Percentiles rank a stretch among this genome's conserved stretches.
Evolutionary conservation across 805 yeast species (phyloP).

Genomic region (Metschnikowia gelsemii): DNA sequence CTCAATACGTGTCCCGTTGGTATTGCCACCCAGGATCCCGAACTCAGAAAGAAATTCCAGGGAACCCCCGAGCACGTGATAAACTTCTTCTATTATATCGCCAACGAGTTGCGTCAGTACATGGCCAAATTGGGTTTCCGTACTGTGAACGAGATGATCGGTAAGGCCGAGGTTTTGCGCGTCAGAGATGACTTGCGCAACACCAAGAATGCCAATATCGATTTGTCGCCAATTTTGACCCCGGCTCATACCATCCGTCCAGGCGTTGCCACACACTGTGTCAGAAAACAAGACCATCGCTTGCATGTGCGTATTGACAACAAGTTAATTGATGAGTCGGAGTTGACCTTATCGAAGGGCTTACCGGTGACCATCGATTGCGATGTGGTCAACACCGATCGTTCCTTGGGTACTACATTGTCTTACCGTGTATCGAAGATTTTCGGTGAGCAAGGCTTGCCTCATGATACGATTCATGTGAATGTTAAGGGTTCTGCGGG

Average conservation of each 20-base stretch:
- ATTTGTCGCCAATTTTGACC: slow-evolving; percentile 87
- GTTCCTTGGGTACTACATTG: slow-evolving; percentile 92
- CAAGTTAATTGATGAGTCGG: slow-evolving; percentile 94
- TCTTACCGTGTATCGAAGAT: slow-evolving; percentile 91
- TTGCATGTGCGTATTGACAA: slow-evolving; percentile 92
- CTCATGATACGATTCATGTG: slow-evolving; percentile 94
- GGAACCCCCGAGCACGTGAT: slow-evolving; percentile 99
- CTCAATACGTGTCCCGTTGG: slow-evolving; percentile 96
- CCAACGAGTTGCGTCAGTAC: slow-evolving; percentile 85
- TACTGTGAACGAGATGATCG: slow-evolving; percentile 96
- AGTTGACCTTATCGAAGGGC: slow-evolving; percentile 93
- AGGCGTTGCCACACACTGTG: slow-evolving; percentile 91
- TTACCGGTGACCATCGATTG: slow-evolving; percentile 93
- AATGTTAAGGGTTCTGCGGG: slow-evolving; percentile 93
- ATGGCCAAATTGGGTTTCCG: slow-evolving; percentile 97
- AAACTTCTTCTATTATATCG: slow-evolving; percentile 92
- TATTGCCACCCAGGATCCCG: slow-evolving; percentile 98
- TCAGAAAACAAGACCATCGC: slow-evolving; percentile 90
- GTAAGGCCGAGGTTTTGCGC: slow-evolving; percentile 86
- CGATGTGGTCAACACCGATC: slow-evolving; percentile 91
- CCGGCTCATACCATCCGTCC: slow-evolving; percentile 97
- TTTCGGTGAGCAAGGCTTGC: slow-evolving; percentile 91
- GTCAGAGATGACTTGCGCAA: slow-evolving; percentile 84
- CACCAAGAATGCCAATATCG: slow-evolving; percentile 88
- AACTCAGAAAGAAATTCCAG: slow-evolving; percentile 81